phyloP scores from a whole-genome alignment of 768 basidiomycete genomes.

The Cystofilobasidium ferigula region DNA sequence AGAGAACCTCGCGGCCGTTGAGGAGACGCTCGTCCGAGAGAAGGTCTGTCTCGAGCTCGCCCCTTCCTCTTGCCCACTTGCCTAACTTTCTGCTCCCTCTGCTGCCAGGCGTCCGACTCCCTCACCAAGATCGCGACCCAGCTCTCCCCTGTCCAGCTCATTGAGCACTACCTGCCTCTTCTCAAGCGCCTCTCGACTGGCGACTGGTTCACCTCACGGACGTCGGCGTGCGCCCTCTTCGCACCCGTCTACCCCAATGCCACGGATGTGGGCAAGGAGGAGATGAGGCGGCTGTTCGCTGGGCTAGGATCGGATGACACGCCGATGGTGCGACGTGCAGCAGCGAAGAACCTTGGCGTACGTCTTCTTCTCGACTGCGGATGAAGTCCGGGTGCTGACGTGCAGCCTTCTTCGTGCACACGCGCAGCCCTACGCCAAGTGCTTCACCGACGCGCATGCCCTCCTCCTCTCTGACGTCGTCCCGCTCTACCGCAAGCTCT shows the following conservation, averaged over 20 bases:
- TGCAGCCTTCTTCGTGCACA: constrained; percentile 10
- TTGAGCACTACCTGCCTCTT: constrained; percentile 83
- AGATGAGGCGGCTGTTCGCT: constrained; percentile 72
- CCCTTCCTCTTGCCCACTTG: background rate
- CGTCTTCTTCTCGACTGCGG: too few species aligned
- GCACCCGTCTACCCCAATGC: constrained; percentile 65
- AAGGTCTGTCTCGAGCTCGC: constrained; percentile 53
- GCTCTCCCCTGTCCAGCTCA: constrained; percentile 66
- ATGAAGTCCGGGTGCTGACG: too few species aligned
- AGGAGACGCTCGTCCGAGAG: constrained; percentile 94
- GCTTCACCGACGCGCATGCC: constrained; percentile 54
- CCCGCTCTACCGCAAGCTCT: constrained; percentile 83
- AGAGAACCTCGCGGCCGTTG: constrained; percentile 89
- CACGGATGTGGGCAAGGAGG: constrained; percentile 57
- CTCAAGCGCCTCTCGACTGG: constrained; percentile 77
- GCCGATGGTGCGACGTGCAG: constrained; percentile 94
- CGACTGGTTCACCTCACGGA: constrained; percentile 98
- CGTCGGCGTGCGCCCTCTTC: constrained; percentile 87
- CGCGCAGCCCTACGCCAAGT: constrained; percentile 60
- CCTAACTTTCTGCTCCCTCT: background rate
- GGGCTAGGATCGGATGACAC: constrained; percentile 84
- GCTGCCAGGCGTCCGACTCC: constrained; percentile 74
- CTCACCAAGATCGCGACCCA: constrained; percentile 77
- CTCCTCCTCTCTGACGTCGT: constrained; percentile 78
- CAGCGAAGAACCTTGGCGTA: constrained; percentile 92